Base-by-base conservation (phyloP, 1,284 basidiomycete species). In the Pseudozyma sp. region DNA sequence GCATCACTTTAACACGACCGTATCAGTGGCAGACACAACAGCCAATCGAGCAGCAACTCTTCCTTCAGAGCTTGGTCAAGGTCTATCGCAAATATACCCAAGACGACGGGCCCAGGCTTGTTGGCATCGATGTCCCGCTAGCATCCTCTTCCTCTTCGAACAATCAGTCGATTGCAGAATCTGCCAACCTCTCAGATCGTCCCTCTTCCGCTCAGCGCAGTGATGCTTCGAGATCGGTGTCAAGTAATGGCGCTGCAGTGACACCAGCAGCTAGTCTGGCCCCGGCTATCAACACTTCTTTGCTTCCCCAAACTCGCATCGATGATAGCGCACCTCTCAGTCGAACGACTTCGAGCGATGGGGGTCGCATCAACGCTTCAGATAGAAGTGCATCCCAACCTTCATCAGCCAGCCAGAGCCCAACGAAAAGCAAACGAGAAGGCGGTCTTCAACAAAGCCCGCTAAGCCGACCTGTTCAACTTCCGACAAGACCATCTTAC, bases 21-120 rank as follows among this genome's bases (percentile, higher is more conserved):
- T 82, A 84, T 50, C 66, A 71, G 35, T 85, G 83, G 81, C 76
- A 81, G 54, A 81, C 80, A 3, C 82, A 85, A 38, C 70, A 76
- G 16, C 61, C 76, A 1, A 19, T 69, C 18, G 81, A 82, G 31
- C 81, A 82, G 67, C 68, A 68, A 16, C 60, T 77, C n/a, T 82
- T 82, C 65, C 52, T 82, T 18, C 70, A 70, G 49, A 76, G 73
- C 42, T 39, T 81, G 34, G 66, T 82, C 59, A 79, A 78, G 19
- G 74, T 81, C 16, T 81, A 74, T 21, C 70, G 79, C 42, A 77
- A 78, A 39, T 81, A 82, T 43, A 82, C 79, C 8, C 68, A 78
- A 43, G 66, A 68, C 8, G 60, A 71, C n/a, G 73, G 76, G 0
- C 77, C 78, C 0, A 62, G 58, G 18, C 59, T 77, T 14, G 45